phyloP scores from a whole-genome alignment of 768 basidiomycete species.

The Mycena rebaudengoi region DNA sequence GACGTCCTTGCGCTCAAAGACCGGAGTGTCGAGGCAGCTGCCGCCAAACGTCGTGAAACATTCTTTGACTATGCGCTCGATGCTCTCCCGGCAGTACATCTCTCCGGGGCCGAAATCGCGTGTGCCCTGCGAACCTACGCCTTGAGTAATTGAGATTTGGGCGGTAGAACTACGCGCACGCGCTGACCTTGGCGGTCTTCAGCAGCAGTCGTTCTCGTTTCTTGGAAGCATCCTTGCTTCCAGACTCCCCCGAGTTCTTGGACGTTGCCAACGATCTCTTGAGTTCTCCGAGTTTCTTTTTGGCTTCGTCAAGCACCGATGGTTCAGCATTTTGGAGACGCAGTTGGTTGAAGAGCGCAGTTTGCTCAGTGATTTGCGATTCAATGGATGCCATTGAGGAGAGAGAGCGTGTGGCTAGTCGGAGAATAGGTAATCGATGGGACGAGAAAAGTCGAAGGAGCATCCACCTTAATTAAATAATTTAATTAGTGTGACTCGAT shows the following conservation, averaged over 20 bases:
- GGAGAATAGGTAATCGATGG: slow-evolving; percentile 46
- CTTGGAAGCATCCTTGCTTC: slow-evolving; percentile 55
- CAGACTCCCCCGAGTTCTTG: slow-evolving; percentile 49
- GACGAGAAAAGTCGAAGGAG: slow-evolving; percentile 24
- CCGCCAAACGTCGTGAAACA: slow-evolving; percentile 92
- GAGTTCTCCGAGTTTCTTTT: slow-evolving; percentile 75
- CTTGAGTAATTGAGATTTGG: slow-evolving; percentile 23
- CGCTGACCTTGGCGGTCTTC: slow-evolving; percentile 91
- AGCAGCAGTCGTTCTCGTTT: slow-evolving; percentile 78
- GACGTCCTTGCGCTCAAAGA: slow-evolving; percentile 97
- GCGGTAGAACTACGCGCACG: neutral
- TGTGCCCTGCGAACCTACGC: slow-evolving; percentile 75
- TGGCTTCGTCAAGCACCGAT: slow-evolving; percentile 63
- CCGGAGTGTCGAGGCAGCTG: slow-evolving; percentile 94
- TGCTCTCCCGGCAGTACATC: slow-evolving; percentile 90
- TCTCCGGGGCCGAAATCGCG: slow-evolving; percentile 93
- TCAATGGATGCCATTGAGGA: slow-evolving; percentile 53
- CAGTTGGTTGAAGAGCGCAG: slow-evolving; percentile 67
- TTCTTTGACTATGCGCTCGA: slow-evolving; percentile 88
- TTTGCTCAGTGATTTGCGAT: slow-evolving; percentile 62
- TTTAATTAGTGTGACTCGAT: slow-evolving; percentile 15
- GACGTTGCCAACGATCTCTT: slow-evolving; percentile 63
- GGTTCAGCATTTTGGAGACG: slow-evolving; percentile 62
- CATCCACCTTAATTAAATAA: slow-evolving; percentile 21
- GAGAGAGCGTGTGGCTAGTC: slow-evolving; percentile 25